A percentile compares a stretch with the other conserved stretches of the same genome.
Conservation (phyloP, 257 asterid species). For the Salvia hispanica region DNA sequence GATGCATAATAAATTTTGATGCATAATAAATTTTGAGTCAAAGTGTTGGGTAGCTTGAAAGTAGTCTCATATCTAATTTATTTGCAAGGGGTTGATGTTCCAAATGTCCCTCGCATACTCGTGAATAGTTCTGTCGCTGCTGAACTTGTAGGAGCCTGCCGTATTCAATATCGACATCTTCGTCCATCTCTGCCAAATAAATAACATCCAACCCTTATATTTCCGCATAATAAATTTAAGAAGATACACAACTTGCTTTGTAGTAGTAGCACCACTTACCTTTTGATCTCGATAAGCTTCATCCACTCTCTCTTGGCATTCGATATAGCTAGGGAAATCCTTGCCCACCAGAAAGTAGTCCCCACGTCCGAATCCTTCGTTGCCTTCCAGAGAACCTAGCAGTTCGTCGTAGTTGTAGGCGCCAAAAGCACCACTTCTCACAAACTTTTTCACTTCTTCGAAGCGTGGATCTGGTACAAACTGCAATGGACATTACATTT, state of each 20-base stretch:
- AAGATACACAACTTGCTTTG: conserved; percentile 1
- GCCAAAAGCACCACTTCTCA: conserved; percentile 76
- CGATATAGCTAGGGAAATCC: conserved; percentile 84
- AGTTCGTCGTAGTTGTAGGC: conserved; percentile 53
- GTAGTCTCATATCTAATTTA: conserved; percentile 26
- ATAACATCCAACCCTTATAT: background rate
- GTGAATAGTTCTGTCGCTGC: conserved; percentile 82
- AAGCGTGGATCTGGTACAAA: conserved; percentile 71
- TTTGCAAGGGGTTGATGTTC: conserved; percentile 56
- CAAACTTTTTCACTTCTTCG: conserved; percentile 64
- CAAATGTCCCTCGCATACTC: conserved; percentile 84
- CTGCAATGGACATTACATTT: conserved; percentile 38
- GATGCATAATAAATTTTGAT: too few relatives aligned
- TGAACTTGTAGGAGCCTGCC: conserved; percentile 79
- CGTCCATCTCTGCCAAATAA: conserved; percentile 69
- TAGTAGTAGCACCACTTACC: conserved; percentile 36
- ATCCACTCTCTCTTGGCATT: conserved; percentile 89
- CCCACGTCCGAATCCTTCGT: conserved; percentile 76
- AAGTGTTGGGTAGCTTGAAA: background rate
- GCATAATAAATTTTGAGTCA: too few relatives aligned
- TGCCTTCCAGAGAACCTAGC: conserved; percentile 82
- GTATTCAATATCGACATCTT: conserved; percentile 84
- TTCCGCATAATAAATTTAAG: background rate
- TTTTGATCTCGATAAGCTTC: conserved; percentile 69
- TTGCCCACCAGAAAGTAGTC: conserved; percentile 91